phyloP scores from a whole-genome alignment of 2,329 filamentous ascomycete genomes.

The Cryphonectria japonica region DNA sequence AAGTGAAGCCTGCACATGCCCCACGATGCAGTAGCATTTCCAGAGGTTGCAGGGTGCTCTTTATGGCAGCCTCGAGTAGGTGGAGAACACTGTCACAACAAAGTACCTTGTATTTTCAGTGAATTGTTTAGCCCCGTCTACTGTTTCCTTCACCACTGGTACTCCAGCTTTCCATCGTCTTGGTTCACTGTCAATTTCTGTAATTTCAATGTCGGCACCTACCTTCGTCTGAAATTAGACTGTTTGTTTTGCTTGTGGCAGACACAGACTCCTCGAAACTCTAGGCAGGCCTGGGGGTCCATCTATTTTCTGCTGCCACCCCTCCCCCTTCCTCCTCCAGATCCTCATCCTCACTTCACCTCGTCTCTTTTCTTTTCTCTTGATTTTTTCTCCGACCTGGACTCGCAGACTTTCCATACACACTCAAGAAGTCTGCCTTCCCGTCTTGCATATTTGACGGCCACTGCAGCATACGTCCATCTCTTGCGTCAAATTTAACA shows the following conservation, averaged over 20 bases:
- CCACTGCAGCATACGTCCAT: neutral
- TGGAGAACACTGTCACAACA: neutral
- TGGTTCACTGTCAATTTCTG: neutral
- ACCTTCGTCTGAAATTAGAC: neutral
- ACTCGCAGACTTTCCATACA: neutral
- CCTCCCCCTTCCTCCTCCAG: neutral
- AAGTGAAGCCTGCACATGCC: conserved; percentile 1
- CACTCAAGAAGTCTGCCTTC: neutral
- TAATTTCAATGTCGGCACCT: neutral
- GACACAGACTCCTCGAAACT: neutral
- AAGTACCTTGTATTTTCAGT: neutral
- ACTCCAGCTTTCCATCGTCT: neutral
- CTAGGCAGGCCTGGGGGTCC: neutral
- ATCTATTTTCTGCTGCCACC: neutral
- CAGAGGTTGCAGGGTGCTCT: neutral
- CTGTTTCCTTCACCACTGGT: neutral
- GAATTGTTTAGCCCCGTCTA: neutral
- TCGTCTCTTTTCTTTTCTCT: neutral
- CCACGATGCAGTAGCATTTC: neutral
- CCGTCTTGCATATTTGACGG: neutral
- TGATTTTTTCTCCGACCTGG: neutral
- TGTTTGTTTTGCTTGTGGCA: neutral
- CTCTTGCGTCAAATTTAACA: neutral
- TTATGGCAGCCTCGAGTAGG: neutral
- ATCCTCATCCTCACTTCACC: neutral